phyloP scores from a whole-genome alignment of 352 stramenopile genomes.

The Phytophthora pistaciae region DNA sequence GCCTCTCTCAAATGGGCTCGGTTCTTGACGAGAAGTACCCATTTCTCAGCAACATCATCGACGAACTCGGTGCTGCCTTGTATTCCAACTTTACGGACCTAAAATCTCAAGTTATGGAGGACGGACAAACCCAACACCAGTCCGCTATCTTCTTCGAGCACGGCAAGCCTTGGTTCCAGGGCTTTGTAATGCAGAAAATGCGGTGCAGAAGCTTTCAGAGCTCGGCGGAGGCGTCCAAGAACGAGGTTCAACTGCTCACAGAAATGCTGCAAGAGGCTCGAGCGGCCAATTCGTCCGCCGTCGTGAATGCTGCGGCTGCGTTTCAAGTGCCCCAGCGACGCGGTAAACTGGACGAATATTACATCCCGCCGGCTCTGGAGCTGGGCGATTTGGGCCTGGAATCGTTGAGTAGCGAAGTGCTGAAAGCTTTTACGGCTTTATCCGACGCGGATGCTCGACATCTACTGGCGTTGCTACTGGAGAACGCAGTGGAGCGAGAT shows the following conservation, averaged over 20 bases:
- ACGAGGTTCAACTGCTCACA: slow-evolving; percentile 48
- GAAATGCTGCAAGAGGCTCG: slow-evolving; percentile 52
- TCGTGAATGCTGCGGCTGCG: slow-evolving; percentile 17
- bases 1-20: slow-evolving; percentile 55
- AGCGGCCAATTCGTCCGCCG: slow-evolving; percentile 15
- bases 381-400: slow-evolving; percentile 55
- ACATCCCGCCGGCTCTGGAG: slow-evolving; percentile 36
- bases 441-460: slow-evolving; percentile 42
- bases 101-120: slow-evolving; percentile 7
- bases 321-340: slow-evolving; percentile 12
- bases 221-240: slow-evolving; percentile 31
- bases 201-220: slow-evolving; percentile 27
- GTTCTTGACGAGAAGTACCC: slow-evolving; percentile 58
- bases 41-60: slow-evolving; percentile 52
- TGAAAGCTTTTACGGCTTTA: slow-evolving; percentile 55
- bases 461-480: slow-evolving; percentile 49
- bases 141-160: slow-evolving; percentile 62
- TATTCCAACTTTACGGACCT: slow-evolving; percentile 57
- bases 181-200: slow-evolving; percentile 37
- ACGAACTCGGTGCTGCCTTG: slow-evolving; percentile 44
- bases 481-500: slow-evolving; percentile 47
- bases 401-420: slow-evolving; percentile 51
- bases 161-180: slow-evolving; percentile 59
- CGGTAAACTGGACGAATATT: slow-evolving; percentile 31
- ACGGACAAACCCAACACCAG: slow-evolving; percentile 22